These are phyloP conservation scores for Teratosphaeria destructans DNA, from an alignment of 2,329 filamentous ascomycete genomes.

Conservation along the genomic window DNA sequence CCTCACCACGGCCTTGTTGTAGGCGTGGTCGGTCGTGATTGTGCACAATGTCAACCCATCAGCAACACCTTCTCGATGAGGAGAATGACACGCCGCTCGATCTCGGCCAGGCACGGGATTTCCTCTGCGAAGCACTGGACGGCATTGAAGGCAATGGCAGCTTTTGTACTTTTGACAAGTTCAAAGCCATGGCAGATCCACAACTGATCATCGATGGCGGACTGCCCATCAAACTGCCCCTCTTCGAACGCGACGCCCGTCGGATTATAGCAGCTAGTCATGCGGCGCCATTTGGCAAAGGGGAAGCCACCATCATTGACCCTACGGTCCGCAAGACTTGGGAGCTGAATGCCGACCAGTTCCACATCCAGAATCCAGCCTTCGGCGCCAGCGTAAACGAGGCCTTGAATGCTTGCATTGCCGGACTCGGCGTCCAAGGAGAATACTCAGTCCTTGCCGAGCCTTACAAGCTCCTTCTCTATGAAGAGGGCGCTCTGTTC, in stretches of 20 bases:
- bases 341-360: neutral
- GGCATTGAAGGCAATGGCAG: neutral
- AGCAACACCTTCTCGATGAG: neutral
- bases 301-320: neutral
- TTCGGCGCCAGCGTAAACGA: neutral
- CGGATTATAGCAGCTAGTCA: neutral
- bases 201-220: neutral
- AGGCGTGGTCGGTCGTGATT: neutral
- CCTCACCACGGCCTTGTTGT: too few species aligned
- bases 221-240: neutral
- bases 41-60: neutral
- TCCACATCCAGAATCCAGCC: neutral
- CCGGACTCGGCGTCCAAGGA: neutral
- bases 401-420: neutral
- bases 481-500: neutral
- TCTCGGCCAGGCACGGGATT: neutral
- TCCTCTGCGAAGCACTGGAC: conserved; percentile 1
- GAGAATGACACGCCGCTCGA: neutral
- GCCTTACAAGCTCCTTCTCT: neutral
- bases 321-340: neutral
- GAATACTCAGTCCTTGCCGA: neutral
- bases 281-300: neutral
- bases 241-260: neutral
- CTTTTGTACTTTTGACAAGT: neutral
- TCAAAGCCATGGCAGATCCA: neutral